Evolutionary conservation across 2,329 filamentous ascomycete genomes (phyloP), one percentile per base, ranked within the genome.

Genomic region (Claviceps sp.): DNA sequence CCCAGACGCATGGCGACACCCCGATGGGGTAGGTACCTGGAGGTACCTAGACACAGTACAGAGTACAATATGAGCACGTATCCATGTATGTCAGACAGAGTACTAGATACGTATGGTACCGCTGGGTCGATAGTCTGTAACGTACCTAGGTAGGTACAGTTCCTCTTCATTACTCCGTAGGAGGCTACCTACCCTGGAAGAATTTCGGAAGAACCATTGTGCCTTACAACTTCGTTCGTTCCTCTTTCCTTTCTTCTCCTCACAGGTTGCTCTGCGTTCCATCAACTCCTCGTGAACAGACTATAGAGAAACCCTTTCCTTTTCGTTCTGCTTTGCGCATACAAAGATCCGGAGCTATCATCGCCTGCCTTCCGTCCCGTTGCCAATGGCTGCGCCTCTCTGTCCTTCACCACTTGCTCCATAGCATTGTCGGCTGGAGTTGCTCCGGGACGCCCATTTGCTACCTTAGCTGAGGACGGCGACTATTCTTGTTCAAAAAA

Each of bases 241-340:
- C n/a, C 34, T 38, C n/a, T 20, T 47, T 24, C 46, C 20, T 5
- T 11, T 5, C 34, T 26, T 3, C n/a, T 16, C 9, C 20, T 13
- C 34, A 14, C 16, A 14, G 11, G n/a, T 11, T 34, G 30, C 30
- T 11, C 1, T 24, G 20, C 8, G 41, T 6, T 11, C 41, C 34
- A 13, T 22, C 4, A 47, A 20, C 49, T 52, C 37, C 57, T 48
- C n/a, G 53, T 52, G 42, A 58, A 54, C 5, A 55, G 26, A 11
- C 50, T 51, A 4, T 53, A 51, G n/a, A 58, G 55, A 24, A 58
- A 52, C 36, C 56, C 54, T 49, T 53, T 57, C 36, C 51, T 55
- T 48, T 52, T 55, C 22, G 37, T 56, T 8, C 54, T 38, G 1
- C 24, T 37, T 26, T 54, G 45, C 13, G 20, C 14, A 38, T 49